Percentiles rank a stretch among this genome's conserved stretches.
These are phyloP conservation scores for Colletotrichum eremochloae DNA, from an alignment of 2,329 filamentous ascomycete genomes.

Conservation along the genomic window DNA sequence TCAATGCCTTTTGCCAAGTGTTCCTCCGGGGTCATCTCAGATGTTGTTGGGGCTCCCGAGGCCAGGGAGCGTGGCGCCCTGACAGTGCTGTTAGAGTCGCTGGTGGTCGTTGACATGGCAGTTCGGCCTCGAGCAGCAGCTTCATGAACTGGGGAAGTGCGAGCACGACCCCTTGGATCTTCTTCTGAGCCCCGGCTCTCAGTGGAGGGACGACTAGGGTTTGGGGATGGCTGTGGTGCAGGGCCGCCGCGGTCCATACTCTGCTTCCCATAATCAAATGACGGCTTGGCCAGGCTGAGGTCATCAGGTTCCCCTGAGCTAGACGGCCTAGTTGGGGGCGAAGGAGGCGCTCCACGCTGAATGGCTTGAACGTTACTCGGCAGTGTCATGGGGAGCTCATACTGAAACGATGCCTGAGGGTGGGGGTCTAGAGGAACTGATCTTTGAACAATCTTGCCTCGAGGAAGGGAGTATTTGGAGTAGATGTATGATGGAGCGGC, in stretches of 20 bases:
- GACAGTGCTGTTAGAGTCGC: conserved; percentile 68
- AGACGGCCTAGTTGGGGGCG: conserved; percentile 71
- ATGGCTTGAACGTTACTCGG: conserved; percentile 59
- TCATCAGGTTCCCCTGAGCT: conserved; percentile 66
- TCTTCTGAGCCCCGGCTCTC: conserved; percentile 65
- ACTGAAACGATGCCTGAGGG: conserved; percentile 68
- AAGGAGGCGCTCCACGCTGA: conserved; percentile 66
- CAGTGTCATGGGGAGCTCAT: conserved; percentile 68
- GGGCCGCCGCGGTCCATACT: conserved; percentile 59
- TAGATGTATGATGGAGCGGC: conserved; percentile 84
- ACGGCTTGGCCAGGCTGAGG: conserved; percentile 57
- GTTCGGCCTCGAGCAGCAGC: conserved; percentile 56
- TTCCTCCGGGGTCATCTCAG: conserved; percentile 85
- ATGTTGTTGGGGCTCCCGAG: conserved; percentile 67
- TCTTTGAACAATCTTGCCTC: conserved; percentile 83
- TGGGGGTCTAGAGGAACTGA: conserved; percentile 70
- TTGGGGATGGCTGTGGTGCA: conserved; percentile 59
- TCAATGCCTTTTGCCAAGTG: conserved; percentile 92
- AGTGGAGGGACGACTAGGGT: conserved; percentile 60
- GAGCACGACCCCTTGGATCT: conserved; percentile 59
- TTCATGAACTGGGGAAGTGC: conserved; percentile 56
- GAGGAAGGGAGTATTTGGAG: conserved; percentile 84
- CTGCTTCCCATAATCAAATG: conserved; percentile 64
- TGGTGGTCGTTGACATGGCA: conserved; percentile 63
- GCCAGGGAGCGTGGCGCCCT: conserved; percentile 58